Evolutionary conservation across 495 filamentous ascomycete genomes (phyloP).

Genomic region (Cryomyces antarcticus): DNA sequence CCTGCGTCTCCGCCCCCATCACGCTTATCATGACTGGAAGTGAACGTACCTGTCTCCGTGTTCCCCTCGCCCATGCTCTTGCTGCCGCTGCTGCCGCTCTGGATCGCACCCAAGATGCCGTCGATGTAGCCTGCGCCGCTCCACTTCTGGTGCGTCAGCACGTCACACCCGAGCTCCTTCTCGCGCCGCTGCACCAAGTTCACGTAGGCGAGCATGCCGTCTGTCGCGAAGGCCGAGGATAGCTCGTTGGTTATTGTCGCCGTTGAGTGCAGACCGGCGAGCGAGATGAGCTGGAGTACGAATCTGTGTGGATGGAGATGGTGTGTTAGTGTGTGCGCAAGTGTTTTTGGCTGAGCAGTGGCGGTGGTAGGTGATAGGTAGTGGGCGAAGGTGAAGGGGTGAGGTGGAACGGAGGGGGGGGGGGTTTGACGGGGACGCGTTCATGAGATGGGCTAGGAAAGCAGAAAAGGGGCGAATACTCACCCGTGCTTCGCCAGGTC

Average conservation of each 20-base stretch:
- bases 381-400: no score
- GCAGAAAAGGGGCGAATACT: background rate
- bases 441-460: background rate
- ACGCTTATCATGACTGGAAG: no score
- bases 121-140: constrained; percentile 85
- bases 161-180: constrained; percentile 84
- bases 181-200: constrained; percentile 71
- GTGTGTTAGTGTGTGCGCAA: no score
- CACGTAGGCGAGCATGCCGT: constrained; percentile 93
- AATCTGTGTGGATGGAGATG: constrained; percentile 27
- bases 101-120: constrained; percentile 77
- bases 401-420: no score
- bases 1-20: no score
- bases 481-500: constrained; percentile 76
- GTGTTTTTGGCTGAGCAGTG: no score
- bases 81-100: constrained; percentile 51
- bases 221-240: constrained; percentile 58
- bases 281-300: constrained; percentile 76
- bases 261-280: constrained; percentile 78
- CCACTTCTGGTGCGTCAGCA: constrained; percentile 97
- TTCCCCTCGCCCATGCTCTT: constrained; percentile 28
- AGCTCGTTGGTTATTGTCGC: constrained; percentile 77
- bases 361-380: no score
- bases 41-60: constrained; percentile 23
- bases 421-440: no score